Evolutionary conservation across 805 yeast species (phyloP).

Genomic region (Metschnikowia lachancei): DNA sequence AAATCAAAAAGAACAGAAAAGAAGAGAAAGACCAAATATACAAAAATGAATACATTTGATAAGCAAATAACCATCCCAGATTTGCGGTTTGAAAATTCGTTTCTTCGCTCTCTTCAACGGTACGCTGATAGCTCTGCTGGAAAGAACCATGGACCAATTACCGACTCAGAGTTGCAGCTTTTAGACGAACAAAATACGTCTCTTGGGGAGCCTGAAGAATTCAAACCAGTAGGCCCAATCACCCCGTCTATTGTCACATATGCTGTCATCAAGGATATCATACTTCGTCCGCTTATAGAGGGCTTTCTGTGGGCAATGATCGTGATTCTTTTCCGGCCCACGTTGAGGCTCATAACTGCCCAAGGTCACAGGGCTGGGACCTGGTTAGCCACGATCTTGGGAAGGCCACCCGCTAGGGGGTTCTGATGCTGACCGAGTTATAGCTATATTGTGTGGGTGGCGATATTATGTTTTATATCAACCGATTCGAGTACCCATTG

Average conservation of each 20-base stretch:
- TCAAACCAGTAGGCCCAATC: conserved; percentile 35
- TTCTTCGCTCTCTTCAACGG: conserved; percentile 34
- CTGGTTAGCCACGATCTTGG: conserved; percentile 13
- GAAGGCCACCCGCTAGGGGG: conserved; percentile 4
- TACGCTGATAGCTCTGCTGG: conserved; percentile 35
- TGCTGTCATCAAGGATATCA: conserved; percentile 50
- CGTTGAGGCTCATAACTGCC: conserved; percentile 13
- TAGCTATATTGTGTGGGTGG: too few species aligned
- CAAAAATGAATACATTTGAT: conserved; percentile 4
- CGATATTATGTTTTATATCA: too few species aligned
- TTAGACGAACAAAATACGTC: conserved; percentile 13
- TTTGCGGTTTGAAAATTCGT: conserved; percentile 63
- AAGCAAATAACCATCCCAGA: conserved; percentile 48
- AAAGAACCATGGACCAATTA: conserved; percentile 15
- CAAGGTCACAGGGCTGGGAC: conserved; percentile 15
- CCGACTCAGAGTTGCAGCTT: conserved; percentile 21
- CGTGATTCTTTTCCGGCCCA: conserved; percentile 15
- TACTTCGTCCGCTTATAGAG: conserved; percentile 53
- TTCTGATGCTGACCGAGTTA: too few species aligned
- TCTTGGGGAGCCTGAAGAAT: conserved; percentile 12
- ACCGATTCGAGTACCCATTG: too few species aligned
- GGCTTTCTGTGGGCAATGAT: conserved; percentile 42
- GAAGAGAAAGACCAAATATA: too few species aligned
- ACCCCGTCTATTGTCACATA: conserved; percentile 46
- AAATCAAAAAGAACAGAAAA: background rate